Evolutionary conservation across 371 early-diverging fungal genomes (phyloP).

Genomic region (Mortierella sp.): DNA sequence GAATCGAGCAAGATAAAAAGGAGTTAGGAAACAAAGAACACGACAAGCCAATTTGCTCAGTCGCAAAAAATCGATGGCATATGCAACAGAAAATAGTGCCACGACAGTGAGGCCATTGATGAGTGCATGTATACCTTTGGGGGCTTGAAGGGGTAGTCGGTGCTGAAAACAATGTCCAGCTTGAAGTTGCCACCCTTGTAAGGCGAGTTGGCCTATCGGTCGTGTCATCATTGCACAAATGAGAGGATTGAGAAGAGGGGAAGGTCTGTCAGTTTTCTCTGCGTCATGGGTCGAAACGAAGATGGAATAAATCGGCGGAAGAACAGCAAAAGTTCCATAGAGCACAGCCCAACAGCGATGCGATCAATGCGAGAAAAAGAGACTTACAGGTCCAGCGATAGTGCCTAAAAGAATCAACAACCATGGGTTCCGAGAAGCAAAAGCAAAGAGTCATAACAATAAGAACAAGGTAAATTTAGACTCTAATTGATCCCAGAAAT

Average conservation of each 20-base stretch:
- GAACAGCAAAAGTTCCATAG: background rate
- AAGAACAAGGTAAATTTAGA: background rate
- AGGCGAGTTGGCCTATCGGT: slow-evolving; percentile 64
- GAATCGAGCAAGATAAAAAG: background rate
- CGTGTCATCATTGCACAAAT: background rate
- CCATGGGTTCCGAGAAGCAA: background rate
- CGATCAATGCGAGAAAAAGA: background rate
- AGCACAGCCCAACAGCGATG: background rate
- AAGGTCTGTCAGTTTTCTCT: background rate
- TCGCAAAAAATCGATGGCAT: background rate
- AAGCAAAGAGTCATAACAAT: background rate
- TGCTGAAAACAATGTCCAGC: slow-evolving; percentile 83
- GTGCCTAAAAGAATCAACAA: slow-evolving; percentile 22
- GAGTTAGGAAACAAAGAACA: background rate
- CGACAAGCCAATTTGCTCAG: background rate
- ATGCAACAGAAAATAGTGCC: background rate
- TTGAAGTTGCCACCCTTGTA: slow-evolving; percentile 91
- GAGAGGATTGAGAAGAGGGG: background rate
- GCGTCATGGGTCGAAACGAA: background rate
- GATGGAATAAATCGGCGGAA: background rate
- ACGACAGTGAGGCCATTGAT: background rate
- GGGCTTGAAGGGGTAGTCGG: slow-evolving; percentile 95
- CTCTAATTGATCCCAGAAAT: slow-evolving; percentile 6
- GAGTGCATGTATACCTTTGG: slow-evolving; percentile 71
- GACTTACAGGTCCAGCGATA: slow-evolving; percentile 44